Evolutionary conservation across 2,329 filamentous ascomycete species (phyloP).

Genomic region (Aspergillus tanneri): DNA sequence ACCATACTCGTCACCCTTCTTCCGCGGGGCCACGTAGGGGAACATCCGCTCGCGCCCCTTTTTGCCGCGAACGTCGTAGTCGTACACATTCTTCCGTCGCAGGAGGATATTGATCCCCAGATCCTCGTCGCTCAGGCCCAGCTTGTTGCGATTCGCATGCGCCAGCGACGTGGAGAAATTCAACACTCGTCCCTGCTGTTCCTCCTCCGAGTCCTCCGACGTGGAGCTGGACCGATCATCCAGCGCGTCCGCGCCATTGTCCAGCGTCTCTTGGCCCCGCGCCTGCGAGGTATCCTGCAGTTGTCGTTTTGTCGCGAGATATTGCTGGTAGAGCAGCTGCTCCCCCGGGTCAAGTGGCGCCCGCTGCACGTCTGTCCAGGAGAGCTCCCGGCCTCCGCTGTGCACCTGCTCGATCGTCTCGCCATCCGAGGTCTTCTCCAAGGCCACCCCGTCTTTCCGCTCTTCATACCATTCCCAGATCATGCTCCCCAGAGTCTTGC

Average conservation of each 20-base stretch:
- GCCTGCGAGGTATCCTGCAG: constrained; percentile 77
- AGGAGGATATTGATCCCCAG: constrained; percentile 88
- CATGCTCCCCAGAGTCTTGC: constrained; percentile 65
- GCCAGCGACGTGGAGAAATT: constrained; percentile 84
- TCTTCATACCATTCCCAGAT: constrained; percentile 81
- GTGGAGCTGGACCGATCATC: constrained; percentile 84
- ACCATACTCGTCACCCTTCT: constrained; percentile 85
- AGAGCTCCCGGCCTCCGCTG: constrained; percentile 61
- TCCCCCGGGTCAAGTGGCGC: constrained; percentile 73
- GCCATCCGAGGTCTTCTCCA: constrained; percentile 55
- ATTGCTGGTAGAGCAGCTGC: constrained; percentile 81
- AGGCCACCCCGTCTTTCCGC: constrained; percentile 60
- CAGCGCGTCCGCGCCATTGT: constrained; percentile 68
- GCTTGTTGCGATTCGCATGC: constrained; percentile 80
- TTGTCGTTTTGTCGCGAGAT: constrained; percentile 82
- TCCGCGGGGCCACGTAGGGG: constrained; percentile 76
- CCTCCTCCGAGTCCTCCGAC: constrained; percentile 83
- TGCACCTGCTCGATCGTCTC: constrained; percentile 67
- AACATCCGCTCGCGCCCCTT: constrained; percentile 92
- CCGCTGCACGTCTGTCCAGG: constrained; percentile 61
- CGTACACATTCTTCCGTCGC: constrained; percentile 84
- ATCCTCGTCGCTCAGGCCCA: constrained; percentile 83
- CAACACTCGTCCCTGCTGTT: constrained; percentile 86
- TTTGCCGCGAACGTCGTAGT: constrained; percentile 88
- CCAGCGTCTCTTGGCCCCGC: constrained; percentile 65